phyloP scores from a whole-genome alignment of 2,329 filamentous ascomycete species.

The Stagonosporopsis vannaccii region DNA sequence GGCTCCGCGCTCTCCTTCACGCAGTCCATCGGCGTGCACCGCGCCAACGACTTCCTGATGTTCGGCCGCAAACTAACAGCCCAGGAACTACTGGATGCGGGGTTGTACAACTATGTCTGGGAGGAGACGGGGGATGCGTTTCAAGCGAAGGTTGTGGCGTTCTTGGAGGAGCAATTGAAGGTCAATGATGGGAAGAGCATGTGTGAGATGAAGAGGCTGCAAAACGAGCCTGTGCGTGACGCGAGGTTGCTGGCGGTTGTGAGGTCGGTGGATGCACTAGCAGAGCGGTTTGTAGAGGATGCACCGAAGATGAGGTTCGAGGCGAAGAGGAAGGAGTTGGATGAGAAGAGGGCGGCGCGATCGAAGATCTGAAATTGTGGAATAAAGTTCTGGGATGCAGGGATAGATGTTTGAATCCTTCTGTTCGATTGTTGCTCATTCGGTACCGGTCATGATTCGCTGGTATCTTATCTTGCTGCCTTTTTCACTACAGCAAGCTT shows the following conservation, averaged over 20 bases:
- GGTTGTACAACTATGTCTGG: conserved; percentile 58
- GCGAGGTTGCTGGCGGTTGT: conserved; percentile 56
- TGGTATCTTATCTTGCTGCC: neutral
- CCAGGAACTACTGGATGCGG: conserved; percentile 54
- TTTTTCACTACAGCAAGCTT: conserved; percentile 46
- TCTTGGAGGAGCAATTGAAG: conserved; percentile 53
- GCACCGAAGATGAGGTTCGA: conserved; percentile 56
- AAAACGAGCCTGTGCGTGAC: conserved; percentile 56
- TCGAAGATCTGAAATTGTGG: conserved; percentile 32
- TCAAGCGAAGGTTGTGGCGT: conserved; percentile 51
- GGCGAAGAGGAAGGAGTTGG: conserved; percentile 49
- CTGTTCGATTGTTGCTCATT: neutral
- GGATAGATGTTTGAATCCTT: neutral
- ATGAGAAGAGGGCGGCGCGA: conserved; percentile 43
- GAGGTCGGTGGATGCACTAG: conserved; percentile 58
- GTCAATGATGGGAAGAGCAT: conserved; percentile 61
- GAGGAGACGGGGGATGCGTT: conserved; percentile 51
- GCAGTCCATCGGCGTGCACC: conserved; percentile 58
- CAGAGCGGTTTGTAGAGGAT: conserved; percentile 59
- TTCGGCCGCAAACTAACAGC: conserved; percentile 57
- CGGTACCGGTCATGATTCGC: neutral
- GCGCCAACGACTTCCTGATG: conserved; percentile 62
- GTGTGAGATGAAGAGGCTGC: conserved; percentile 61
- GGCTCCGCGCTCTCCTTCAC: conserved; percentile 57
- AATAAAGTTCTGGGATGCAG: neutral